These are phyloP conservation scores for Papiliotrema terrestris DNA, from an alignment of 1,284 basidiomycete species.

Conservation along the genomic window DNA sequence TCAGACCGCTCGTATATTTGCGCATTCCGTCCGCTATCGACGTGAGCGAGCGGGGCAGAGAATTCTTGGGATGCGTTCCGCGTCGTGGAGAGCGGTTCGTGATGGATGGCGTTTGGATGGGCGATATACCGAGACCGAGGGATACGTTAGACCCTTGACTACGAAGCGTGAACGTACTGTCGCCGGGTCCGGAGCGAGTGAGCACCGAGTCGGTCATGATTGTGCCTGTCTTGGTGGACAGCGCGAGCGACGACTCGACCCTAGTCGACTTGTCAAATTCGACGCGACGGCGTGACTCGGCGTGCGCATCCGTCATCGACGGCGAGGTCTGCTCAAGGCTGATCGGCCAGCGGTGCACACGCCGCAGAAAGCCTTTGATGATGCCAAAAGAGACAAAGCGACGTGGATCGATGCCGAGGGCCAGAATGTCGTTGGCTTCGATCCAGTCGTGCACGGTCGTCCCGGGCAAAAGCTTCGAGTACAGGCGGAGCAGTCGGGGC, in stretches of 20 bases:
- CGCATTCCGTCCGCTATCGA: slow-evolving; percentile 2
- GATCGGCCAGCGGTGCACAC: slow-evolving; percentile 90
- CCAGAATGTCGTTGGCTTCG: slow-evolving; percentile 66
- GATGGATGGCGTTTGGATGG: slow-evolving; percentile 19
- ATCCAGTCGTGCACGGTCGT: slow-evolving; percentile 87
- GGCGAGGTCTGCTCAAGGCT: slow-evolving; percentile 31
- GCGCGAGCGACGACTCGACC: slow-evolving; percentile 10
- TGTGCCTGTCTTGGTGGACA: slow-evolving; percentile 2
- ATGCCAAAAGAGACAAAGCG: slow-evolving; percentile 97
- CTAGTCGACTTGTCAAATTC: slow-evolving; percentile 28
- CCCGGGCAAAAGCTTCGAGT: slow-evolving; percentile 80
- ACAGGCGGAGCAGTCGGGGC: slow-evolving; percentile 78
- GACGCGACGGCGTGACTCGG: slow-evolving; percentile 13
- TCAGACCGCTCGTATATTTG: background rate
- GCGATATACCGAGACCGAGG: slow-evolving; percentile 36
- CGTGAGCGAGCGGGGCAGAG: slow-evolving; percentile 15
- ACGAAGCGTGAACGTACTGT: slow-evolving; percentile 39
- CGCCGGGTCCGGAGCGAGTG: slow-evolving; percentile 19
- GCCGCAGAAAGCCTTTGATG: slow-evolving; percentile 94
- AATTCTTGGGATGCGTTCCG: slow-evolving; percentile 1
- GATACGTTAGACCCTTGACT: slow-evolving; percentile 27
- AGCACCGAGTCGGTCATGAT: slow-evolving; percentile 9
- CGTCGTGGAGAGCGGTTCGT: slow-evolving; percentile 7
- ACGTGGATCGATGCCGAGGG: slow-evolving; percentile 78
- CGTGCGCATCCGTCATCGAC: slow-evolving; percentile 14